phyloP scores from a whole-genome alignment of 2,329 filamentous ascomycete genomes.

The Fusarium bactridioides region DNA sequence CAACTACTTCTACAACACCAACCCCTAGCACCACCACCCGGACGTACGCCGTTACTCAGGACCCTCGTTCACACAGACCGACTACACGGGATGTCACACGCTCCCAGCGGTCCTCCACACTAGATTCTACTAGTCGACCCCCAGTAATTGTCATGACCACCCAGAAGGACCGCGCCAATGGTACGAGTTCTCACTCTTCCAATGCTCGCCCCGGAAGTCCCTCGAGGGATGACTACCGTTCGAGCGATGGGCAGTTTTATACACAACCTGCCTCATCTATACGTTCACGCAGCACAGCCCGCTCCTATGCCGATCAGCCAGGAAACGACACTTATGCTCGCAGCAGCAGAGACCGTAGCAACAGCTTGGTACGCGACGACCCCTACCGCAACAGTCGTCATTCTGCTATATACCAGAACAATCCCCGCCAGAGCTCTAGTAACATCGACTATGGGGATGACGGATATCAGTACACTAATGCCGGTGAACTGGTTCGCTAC shows the following conservation, averaged over 20 bases:
- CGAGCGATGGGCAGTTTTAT: constrained; percentile 61
- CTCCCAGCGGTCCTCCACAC: constrained; percentile 56
- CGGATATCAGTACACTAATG: constrained; percentile 70
- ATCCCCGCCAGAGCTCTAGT: constrained; percentile 53
- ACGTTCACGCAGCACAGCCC: constrained; percentile 58
- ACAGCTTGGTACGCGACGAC: constrained; percentile 54
- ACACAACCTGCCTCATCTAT: constrained; percentile 66
- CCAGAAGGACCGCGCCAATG: constrained; percentile 53
- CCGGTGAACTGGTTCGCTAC: constrained; percentile 67
- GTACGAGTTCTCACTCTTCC: constrained; percentile 50
- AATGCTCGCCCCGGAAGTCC: constrained; percentile 55
- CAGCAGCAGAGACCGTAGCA: constrained; percentile 58
- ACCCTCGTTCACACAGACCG: constrained; percentile 57
- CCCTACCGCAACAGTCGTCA: constrained; percentile 58
- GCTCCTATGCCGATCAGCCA: constrained; percentile 57
- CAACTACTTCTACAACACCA: constrained; percentile 46
- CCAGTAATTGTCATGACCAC: constrained; percentile 67
- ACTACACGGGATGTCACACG: constrained; percentile 59
- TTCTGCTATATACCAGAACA: constrained; percentile 54
- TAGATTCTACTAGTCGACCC: constrained; percentile 59
- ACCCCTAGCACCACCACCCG: constrained; percentile 57
- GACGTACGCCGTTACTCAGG: constrained; percentile 64
- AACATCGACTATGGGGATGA: constrained; percentile 64
- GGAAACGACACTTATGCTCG: constrained; percentile 62
- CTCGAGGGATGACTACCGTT: constrained; percentile 59